Evolutionary conservation across 192 early-diverging fungal genomes (phyloP).

Genomic region (Thamnidium elegans): DNA sequence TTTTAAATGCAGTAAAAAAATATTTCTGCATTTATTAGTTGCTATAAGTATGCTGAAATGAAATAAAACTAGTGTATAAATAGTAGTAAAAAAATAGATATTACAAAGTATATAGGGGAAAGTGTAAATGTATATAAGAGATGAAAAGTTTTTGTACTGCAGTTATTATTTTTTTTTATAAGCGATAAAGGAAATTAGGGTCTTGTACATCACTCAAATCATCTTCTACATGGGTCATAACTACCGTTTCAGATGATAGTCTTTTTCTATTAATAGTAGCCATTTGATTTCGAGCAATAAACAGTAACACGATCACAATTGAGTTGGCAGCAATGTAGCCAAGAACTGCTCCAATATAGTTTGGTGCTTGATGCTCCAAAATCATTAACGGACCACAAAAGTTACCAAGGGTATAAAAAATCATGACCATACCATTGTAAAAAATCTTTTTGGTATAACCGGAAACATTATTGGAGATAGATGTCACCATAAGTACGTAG

Average conservation of each 20-base stretch:
- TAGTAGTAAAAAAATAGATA: too few species aligned
- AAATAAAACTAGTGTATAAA: too few species aligned
- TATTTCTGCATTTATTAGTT: too few species aligned
- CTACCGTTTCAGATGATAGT: not conserved
- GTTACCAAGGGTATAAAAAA: slow-evolving; percentile 24
- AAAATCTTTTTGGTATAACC: slow-evolving; percentile 35
- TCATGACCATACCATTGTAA: slow-evolving; percentile 19
- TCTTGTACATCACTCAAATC: slow-evolving; percentile 22
- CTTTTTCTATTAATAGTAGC: slow-evolving; percentile 5
- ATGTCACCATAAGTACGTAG: slow-evolving; percentile 18
- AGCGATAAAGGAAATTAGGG: slow-evolving; percentile 18
- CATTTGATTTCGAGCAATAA: slow-evolving; percentile 11
- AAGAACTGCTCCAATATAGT: slow-evolving; percentile 3
- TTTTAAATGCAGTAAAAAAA: too few species aligned
- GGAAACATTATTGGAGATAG: slow-evolving; percentile 26
- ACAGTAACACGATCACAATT: slow-evolving; percentile 2
- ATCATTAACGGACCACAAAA: slow-evolving; percentile 22
- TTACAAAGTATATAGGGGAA: too few species aligned
- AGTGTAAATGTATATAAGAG: too few species aligned
- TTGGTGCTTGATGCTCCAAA: slow-evolving; percentile 6
- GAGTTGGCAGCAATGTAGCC: slow-evolving; percentile 11
- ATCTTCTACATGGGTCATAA: slow-evolving; percentile 12
- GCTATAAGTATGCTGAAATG: too few species aligned
- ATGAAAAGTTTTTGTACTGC: too few species aligned
- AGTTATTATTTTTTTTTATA: too few species aligned